Evolutionary conservation across 2,329 filamentous ascomycete genomes (phyloP), one percentile per base, ranked within the genome.

Genomic region (Grosmannia serpens): DNA sequence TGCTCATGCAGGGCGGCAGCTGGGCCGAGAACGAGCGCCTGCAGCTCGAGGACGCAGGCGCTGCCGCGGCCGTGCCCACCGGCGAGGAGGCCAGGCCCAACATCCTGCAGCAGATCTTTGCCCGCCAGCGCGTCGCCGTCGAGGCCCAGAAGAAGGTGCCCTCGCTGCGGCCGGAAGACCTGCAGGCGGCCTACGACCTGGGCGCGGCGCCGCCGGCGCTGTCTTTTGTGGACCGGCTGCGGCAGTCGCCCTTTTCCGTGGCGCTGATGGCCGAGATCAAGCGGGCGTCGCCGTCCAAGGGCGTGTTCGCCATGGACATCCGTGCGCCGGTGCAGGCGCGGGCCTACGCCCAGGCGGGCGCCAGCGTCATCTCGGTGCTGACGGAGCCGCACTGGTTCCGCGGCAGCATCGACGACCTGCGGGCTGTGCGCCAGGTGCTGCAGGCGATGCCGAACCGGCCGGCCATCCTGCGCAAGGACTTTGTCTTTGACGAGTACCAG

Each of bases 321-420:
- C 94, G 88, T 66, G 94, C 94, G 11, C 91, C 94, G 27, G 84
- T 86, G 6, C 94, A 99, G 71, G 94, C 95, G 49, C 85, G 86
- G 63, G 90, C 87, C 64, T 99, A 99, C 70, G 94, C 95, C 11
- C 80, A 94, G 56, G 91, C 94, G 8, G 95, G 94, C 17, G 94
- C 94, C 53, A 97, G 92, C 69, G 90, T 95, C 46, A 99, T 99
- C 64, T 97, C 94, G 1, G 94, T 99, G n/a, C 81, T 99, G 53
- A 99, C 94, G 0, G 94, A 99, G 73, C 94, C 95, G 0, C 88
- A 97, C 68, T 99, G 94, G 94, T 99, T 99, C 78, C 97, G 96
- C 74, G 94, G 94, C 53, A 95, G 88, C 71, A 91, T 99, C 61
- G 92, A 99, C 60, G 94, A 99, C 69, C 75, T 99, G 57, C 84